Evolutionary conservation across 2,329 filamentous ascomycete species (phyloP).

Genomic region (Sordariomycetes sp.): DNA sequence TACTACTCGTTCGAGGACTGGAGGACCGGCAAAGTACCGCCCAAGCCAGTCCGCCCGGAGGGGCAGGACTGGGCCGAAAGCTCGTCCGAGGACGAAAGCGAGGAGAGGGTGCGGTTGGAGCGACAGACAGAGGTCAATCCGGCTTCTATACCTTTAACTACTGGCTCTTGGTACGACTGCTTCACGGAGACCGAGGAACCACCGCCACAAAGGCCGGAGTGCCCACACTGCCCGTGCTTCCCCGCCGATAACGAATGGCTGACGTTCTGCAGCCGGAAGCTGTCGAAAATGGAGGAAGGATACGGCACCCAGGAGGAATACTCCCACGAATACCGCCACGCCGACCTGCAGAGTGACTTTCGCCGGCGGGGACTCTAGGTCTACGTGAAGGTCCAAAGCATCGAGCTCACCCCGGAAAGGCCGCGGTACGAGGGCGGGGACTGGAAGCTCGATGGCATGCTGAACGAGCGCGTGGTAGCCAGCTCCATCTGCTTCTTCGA

Average conservation of each 20-base stretch:
- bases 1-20: conserved; percentile 5
- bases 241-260: not conserved
- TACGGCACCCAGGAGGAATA: not conserved
- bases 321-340: not conserved
- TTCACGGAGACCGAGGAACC: no score
- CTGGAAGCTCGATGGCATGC: conserved; percentile 1
- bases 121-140: not conserved
- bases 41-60: not conserved
- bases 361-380: not conserved
- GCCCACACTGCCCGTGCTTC: not conserved
- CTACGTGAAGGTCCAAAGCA: conserved; percentile 4
- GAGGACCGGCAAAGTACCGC: conserved; percentile 1
- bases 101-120: not conserved
- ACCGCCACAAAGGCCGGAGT: no score
- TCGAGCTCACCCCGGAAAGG: conserved; percentile 1
- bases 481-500: conserved; percentile 2
- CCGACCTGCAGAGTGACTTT: conserved; percentile 3
- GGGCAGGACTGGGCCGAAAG: not conserved
- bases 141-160: no score
- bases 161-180: no score
- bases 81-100: not conserved
- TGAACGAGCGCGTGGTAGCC: conserved; percentile 4
- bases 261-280: not conserved
- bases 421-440: not conserved
- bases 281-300: not conserved